Base-by-base conservation (phyloP, 495 filamentous ascomycete genomes). In the Trichoderma parareesei region DNA sequence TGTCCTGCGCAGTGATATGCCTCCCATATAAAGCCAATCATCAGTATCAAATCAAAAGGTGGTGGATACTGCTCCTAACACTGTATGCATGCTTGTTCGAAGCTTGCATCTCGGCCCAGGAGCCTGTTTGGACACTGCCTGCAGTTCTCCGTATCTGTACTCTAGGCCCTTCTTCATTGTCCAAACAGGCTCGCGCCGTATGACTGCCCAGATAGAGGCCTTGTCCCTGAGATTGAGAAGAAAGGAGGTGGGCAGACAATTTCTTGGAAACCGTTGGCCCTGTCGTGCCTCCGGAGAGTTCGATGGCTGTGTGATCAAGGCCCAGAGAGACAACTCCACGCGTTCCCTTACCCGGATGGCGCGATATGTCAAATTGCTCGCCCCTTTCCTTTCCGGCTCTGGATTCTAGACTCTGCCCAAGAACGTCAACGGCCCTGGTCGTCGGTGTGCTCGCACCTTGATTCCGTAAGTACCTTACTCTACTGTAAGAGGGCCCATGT, bases 231-330 rank as follows among this genome's bases (percentile, higher is more conserved):
- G 11, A 20, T 9, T 10, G 9, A 57, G 37, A 57, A 57, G 53
- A 57, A 57, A 57, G 53, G 53, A 57, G 53, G 53, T 35, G 53
- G 1, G 53, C 53, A 57, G 33, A 5, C 53, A 57, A 37, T 38
- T 10, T 57, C 46, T 49, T 5, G 46, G 5, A 57, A 13, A 33
- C 7, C 11, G 9, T 35, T 16, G 46, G n/a, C n/a, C 46, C 18
- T 49, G 27, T 3, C 27, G 27, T 27, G 27, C 27, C 27, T 27
- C 27, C 27, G 27, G 27, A 27, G 27, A 27, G 27, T 27, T 27
- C 27, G 27, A 27, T 27, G 27, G 27, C 27, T 27, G 27, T 27
- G 27, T 27, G 27, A 27, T 27, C 27, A 27, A 27, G 27, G 27
- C 27, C 27, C 1, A 27, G 27, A 27, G 48, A 53, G 9, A 55